Evolutionary conservation across 78 protist species (phyloP).

Genomic region (Dictyostelium citrinum): DNA sequence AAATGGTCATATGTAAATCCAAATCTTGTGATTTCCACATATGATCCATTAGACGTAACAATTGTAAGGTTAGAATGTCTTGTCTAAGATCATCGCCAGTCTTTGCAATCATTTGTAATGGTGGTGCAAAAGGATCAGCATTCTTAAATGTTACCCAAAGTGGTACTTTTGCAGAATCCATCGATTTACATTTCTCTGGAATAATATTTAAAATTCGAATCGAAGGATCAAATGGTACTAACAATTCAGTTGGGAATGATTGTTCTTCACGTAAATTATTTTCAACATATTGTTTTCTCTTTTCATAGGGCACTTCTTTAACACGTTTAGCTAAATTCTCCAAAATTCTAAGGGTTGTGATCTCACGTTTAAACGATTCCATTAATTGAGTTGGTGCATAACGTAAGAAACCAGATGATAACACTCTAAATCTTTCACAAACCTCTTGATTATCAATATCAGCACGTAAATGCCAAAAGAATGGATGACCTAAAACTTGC

Average conservation of each 20-base stretch:
- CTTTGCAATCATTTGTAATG: slow-evolving; percentile 88
- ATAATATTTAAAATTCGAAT: slow-evolving; percentile 7
- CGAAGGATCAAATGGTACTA: slow-evolving; percentile 64
- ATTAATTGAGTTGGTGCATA: slow-evolving; percentile 13
- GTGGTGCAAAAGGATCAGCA: slow-evolving; percentile 56
- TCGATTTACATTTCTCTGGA: slow-evolving; percentile 89
- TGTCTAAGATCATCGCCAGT: slow-evolving; percentile 97
- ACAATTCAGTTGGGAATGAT: not conserved
- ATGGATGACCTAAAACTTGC: not conserved
- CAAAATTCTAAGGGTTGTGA: not conserved
- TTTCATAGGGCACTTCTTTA: slow-evolving; percentile 38
- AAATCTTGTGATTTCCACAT: slow-evolving; percentile 89
- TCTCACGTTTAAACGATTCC: slow-evolving; percentile 24
- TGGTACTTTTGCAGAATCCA: slow-evolving; percentile 94
- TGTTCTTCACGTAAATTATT: not conserved
- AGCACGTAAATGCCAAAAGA: slow-evolving; percentile 88
- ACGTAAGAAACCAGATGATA: slow-evolving; percentile 36
- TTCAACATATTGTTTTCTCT: slow-evolving; percentile 28
- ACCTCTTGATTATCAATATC: slow-evolving; percentile 82
- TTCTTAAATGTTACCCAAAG: slow-evolving; percentile 94
- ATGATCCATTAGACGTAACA: slow-evolving; percentile 90
- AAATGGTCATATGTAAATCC: slow-evolving; percentile 87
- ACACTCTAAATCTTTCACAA: slow-evolving; percentile 39
- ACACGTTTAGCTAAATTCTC: slow-evolving; percentile 8
- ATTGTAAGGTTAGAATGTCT: slow-evolving; percentile 96